Conservation (phyloP, 306 rosid species). For the Cicer judaicum region DNA sequence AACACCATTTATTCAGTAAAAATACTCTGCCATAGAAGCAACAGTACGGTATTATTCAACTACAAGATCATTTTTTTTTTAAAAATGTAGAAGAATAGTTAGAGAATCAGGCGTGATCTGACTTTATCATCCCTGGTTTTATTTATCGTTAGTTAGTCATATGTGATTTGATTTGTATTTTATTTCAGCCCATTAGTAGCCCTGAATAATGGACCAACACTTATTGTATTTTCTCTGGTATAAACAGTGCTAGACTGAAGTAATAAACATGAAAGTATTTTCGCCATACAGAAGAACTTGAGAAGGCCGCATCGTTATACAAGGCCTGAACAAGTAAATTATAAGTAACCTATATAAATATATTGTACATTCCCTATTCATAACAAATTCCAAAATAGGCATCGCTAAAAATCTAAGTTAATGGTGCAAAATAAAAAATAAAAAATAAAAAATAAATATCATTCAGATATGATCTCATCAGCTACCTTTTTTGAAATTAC, state of each 20-base stretch:
- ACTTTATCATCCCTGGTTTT: background rate
- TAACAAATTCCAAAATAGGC: conserved; percentile 10
- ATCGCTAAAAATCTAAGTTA: conserved; percentile 1
- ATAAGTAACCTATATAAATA: background rate
- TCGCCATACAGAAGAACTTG: background rate
- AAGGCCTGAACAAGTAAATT: conserved; percentile 13
- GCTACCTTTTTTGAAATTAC: conserved; percentile 1
- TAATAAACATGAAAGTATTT: background rate
- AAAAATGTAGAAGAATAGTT: background rate
- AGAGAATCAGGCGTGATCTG: background rate
- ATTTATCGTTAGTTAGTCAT: background rate
- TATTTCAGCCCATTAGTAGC: background rate
- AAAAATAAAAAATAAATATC: background rate
- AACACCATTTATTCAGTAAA: background rate
- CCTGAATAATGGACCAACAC: conserved; percentile 9
- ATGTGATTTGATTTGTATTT: background rate
- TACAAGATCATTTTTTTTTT: background rate
- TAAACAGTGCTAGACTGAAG: background rate
- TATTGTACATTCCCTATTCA: background rate
- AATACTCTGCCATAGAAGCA: background rate
- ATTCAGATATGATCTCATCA: conserved; percentile 25
- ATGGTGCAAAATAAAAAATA: conserved; percentile 1
- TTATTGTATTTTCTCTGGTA: background rate
- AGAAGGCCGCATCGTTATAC: conserved; percentile 10
- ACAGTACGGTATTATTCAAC: conserved; percentile 1